Conservation (phyloP, 352 stramenopile species). For the Globisporangium nodosum region DNA sequence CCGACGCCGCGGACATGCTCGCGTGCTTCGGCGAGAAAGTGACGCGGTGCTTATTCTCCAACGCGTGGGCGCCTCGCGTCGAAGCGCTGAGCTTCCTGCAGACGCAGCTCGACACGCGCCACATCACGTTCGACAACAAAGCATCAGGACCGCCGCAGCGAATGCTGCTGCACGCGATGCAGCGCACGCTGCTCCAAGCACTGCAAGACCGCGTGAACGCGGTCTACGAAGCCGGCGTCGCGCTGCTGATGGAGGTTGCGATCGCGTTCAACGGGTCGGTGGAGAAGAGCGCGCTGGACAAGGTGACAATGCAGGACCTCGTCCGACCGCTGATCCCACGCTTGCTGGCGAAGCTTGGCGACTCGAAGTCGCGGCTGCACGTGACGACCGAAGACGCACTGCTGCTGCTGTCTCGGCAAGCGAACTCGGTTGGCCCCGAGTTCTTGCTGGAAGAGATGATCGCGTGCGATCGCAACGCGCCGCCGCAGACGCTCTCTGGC, state of each 20-base stretch:
- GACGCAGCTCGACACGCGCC: slow-evolving; percentile 48
- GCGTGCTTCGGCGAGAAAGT: slow-evolving; percentile 70
- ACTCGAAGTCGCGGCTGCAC: slow-evolving; percentile 67
- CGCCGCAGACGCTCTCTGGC: slow-evolving; percentile 39
- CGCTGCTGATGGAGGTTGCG: slow-evolving; percentile 69
- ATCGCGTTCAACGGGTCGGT: slow-evolving; percentile 40
- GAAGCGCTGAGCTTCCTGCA: slow-evolving; percentile 78
- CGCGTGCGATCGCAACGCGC: slow-evolving; percentile 52
- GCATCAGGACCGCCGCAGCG: not conserved
- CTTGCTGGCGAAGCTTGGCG: slow-evolving; percentile 67
- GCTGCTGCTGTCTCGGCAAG: slow-evolving; percentile 59
- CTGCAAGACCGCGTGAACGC: slow-evolving; percentile 75
- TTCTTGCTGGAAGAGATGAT: slow-evolving; percentile 79
- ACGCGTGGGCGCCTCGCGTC: slow-evolving; percentile 74
- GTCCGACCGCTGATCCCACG: slow-evolving; percentile 63
- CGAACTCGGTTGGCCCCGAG: slow-evolving; percentile 44
- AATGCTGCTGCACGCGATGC: slow-evolving; percentile 30
- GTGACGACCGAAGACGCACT: slow-evolving; percentile 71
- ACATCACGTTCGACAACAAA: slow-evolving; percentile 36
- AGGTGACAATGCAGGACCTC: slow-evolving; percentile 34
- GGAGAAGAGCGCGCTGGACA: slow-evolving; percentile 1
- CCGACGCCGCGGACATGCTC: slow-evolving; percentile 33
- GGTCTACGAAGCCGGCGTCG: slow-evolving; percentile 68
- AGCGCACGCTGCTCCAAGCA: slow-evolving; percentile 50
- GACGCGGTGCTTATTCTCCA: slow-evolving; percentile 69